These are phyloP conservation scores for Fomitopsis betulina DNA, from an alignment of 1,284 basidiomycete genomes.

Conservation along the genomic window DNA sequence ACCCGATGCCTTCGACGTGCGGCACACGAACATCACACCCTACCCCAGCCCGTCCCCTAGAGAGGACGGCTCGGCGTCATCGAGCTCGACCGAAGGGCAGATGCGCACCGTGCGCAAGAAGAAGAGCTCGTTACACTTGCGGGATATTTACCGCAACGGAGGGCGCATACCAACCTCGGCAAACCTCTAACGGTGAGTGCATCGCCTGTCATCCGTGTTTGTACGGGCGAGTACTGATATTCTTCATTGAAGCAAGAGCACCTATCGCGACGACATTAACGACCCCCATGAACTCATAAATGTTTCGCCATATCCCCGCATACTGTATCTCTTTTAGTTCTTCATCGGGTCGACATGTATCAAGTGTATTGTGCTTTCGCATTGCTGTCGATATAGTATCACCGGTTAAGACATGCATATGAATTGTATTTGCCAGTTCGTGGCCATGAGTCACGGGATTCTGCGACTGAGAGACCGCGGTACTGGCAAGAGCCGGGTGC, in stretches of 20 bases:
- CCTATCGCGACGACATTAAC: neutral
- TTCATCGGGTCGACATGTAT: neutral
- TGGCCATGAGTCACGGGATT: no score
- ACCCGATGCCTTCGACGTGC: neutral
- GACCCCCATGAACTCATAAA: constrained; percentile 1
- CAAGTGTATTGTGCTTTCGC: neutral
- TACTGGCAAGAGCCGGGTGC: no score
- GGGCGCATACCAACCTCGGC: constrained; percentile 3
- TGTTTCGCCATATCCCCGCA: neutral
- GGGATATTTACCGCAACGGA: constrained; percentile 30
- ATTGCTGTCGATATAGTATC: neutral
- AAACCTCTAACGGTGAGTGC: neutral
- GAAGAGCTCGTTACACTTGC: constrained; percentile 38
- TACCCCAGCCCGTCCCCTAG: neutral
- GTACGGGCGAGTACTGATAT: neutral
- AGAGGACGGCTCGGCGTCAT: neutral
- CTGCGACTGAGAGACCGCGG: no score
- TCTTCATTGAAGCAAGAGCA: neutral
- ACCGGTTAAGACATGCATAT: constrained; percentile 1
- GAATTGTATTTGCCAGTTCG: no score
- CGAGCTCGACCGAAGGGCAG: neutral
- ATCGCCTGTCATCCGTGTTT: no score
- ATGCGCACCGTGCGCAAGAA: constrained; percentile 34
- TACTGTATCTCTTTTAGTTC: neutral
- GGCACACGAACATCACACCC: neutral